Percentiles rank a stretch among this genome's conserved stretches.
Evolutionary conservation across 2,329 filamentous ascomycete genomes (phyloP).

Genomic region (Xenosphaeropsis pyriputrescens): DNA sequence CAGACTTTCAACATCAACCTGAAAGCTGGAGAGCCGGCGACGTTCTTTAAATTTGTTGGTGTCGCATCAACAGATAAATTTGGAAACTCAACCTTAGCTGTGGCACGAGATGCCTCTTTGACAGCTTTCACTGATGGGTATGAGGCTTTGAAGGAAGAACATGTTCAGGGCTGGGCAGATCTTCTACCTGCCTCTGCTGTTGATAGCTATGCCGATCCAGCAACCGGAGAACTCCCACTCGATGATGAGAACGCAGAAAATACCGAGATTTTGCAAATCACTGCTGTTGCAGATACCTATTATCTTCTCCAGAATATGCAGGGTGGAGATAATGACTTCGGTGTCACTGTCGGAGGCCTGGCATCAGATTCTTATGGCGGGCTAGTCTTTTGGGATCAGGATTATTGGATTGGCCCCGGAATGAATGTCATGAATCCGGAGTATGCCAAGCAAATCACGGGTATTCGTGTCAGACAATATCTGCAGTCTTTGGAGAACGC

Average conservation of each 20-base stretch:
- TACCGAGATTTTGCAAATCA: slow-evolving; percentile 35
- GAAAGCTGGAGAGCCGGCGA: slow-evolving; percentile 33
- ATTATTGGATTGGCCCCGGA: slow-evolving; percentile 32
- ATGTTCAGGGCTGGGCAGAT: slow-evolving; percentile 44
- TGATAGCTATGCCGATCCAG: slow-evolving; percentile 43
- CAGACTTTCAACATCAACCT: slow-evolving; percentile 41
- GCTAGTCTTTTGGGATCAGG: slow-evolving; percentile 25
- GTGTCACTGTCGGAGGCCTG: slow-evolving; percentile 53
- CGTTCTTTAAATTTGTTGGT: slow-evolving; percentile 53
- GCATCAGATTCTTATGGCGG: slow-evolving; percentile 55
- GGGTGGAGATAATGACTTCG: slow-evolving; percentile 41
- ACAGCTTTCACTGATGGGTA: slow-evolving; percentile 37
- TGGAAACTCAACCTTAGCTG: slow-evolving; percentile 29
- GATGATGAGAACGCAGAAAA: slow-evolving; percentile 43
- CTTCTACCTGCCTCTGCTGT: slow-evolving; percentile 47
- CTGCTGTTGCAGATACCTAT: slow-evolving; percentile 37
- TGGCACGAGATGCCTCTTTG: slow-evolving; percentile 38
- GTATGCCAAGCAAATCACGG: slow-evolving; percentile 45
- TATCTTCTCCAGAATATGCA: slow-evolving; percentile 35
- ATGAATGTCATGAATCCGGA: slow-evolving; percentile 48
- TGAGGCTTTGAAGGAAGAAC: slow-evolving; percentile 33
- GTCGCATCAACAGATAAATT: slow-evolving; percentile 57
- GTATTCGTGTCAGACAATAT: slow-evolving; percentile 45
- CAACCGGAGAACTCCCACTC: slow-evolving; percentile 38
- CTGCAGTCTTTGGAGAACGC: slow-evolving; percentile 45